These are phyloP conservation scores for Eimeria acervulina DNA, from an alignment of 169 alveolate genomes.

Conservation along the genomic window DNA sequence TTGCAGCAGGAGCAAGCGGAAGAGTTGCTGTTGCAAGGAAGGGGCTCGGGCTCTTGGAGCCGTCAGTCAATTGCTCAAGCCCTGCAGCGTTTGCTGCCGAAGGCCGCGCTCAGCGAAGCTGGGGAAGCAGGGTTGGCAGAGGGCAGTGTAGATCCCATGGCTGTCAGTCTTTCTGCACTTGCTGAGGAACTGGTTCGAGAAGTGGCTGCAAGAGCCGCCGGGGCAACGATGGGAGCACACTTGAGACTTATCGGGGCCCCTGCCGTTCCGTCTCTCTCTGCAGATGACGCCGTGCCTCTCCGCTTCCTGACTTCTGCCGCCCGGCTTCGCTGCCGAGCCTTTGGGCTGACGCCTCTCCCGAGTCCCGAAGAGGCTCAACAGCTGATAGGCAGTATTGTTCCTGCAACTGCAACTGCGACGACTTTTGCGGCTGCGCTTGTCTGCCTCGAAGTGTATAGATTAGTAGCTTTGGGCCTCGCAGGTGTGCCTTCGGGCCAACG, in stretches of 20 bases:
- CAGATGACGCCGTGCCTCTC: conserved; percentile 67
- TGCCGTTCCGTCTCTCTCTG: background rate
- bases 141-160: background rate
- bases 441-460: conserved; percentile 78
- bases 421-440: conserved; percentile 82
- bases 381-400: conserved; percentile 80
- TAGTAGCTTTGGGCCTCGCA: conserved; percentile 56
- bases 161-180: background rate
- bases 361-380: conserved; percentile 77
- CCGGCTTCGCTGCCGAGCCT: conserved; percentile 80
- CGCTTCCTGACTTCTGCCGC: conserved; percentile 73
- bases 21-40: conserved; percentile 51
- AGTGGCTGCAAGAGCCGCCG: background rate
- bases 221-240: background rate
- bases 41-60: conserved; percentile 72
- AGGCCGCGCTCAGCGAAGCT: background rate
- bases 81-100: conserved; percentile 12
- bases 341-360: conserved; percentile 60
- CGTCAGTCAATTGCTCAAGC: conserved; percentile 46
- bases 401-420: conserved; percentile 84
- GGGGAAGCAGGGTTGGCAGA: background rate
- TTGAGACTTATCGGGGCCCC: background rate
- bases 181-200: conserved; percentile 66
- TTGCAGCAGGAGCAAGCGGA: conserved; percentile 55
- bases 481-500: background rate